These are phyloP conservation scores for Diophrys appendiculata DNA, from an alignment of 73 alveolate genomes.

Conservation along the genomic window DNA sequence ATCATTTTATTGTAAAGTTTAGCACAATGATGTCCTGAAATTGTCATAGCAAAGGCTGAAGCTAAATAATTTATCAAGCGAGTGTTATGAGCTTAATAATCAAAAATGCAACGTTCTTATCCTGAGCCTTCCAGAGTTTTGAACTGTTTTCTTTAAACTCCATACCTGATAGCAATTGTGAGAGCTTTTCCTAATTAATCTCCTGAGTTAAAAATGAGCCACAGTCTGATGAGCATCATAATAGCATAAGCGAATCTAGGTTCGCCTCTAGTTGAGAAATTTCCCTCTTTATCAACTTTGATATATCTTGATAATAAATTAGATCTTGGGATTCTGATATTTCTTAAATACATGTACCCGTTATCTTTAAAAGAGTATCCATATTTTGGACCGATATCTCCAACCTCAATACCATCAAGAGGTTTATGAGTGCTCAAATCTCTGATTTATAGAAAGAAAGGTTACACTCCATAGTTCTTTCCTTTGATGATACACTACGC, in stretches of 20 bases:
- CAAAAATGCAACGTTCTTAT: slow-evolving; percentile 61
- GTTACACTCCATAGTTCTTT: slow-evolving; percentile 71
- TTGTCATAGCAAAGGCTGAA: not conserved
- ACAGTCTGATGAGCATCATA: slow-evolving; percentile 64
- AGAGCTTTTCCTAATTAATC: slow-evolving; percentile 7
- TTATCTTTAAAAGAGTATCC: slow-evolving; percentile 80
- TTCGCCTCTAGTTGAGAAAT: slow-evolving; percentile 52
- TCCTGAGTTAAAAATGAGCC: slow-evolving; percentile 6
- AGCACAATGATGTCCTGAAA: not conserved
- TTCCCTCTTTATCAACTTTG: slow-evolving; percentile 66
- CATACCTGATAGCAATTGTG: slow-evolving; percentile 73
- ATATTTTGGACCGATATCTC: slow-evolving; percentile 93
- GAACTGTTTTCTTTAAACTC: slow-evolving; percentile 71
- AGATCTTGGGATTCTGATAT: slow-evolving; percentile 78
- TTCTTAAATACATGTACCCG: slow-evolving; percentile 73
- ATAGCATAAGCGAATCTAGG: slow-evolving; percentile 69
- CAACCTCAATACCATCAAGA: slow-evolving; percentile 79
- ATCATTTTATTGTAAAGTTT: slow-evolving; percentile 27
- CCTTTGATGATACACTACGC: slow-evolving; percentile 66
- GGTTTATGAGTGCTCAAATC: slow-evolving; percentile 71
- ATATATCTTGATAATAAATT: slow-evolving; percentile 73
- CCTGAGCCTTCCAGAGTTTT: slow-evolving; percentile 44
- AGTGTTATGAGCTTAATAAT: slow-evolving; percentile 66
- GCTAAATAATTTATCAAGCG: slow-evolving; percentile 7
- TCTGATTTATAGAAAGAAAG: slow-evolving; percentile 79